phyloP scores from a whole-genome alignment of 164 flowering plant genomes.

The Stephania yunnanensis region DNA sequence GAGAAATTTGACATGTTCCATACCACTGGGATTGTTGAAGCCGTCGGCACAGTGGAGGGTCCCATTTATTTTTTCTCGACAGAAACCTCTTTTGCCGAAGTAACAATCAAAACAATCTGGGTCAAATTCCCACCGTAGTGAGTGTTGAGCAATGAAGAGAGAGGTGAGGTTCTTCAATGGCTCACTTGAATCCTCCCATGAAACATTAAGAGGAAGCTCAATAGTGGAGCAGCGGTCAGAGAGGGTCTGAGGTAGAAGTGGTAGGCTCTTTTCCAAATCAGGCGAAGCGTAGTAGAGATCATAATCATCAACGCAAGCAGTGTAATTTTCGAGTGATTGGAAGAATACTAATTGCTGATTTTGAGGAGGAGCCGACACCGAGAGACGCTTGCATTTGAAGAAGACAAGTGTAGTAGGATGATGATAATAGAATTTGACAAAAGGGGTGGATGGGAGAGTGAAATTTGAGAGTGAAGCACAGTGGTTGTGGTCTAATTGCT shows the following conservation, averaged over 20 bases:
- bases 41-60: too few species aligned
- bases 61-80: neutral
- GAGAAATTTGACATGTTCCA: too few species aligned
- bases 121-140: neutral
- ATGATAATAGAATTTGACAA: neutral
- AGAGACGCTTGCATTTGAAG: constrained; percentile 7
- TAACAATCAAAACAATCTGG: neutral
- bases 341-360: neutral
- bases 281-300: neutral
- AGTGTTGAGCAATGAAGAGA: neutral
- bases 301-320: neutral
- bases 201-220: neutral
- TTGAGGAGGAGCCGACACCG: too few species aligned
- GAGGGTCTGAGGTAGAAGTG: neutral
- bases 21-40: too few species aligned
- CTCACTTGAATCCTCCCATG: neutral
- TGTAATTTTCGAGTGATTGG: too few species aligned
- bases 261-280: neutral
- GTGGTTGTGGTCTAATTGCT: neutral
- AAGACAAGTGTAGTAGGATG: neutral
- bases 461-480: neutral
- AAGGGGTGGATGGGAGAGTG: neutral
- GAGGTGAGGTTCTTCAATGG: neutral
- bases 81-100: neutral
- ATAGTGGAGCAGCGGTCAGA: neutral